Evolutionary conservation across 805 yeast species (phyloP), one percentile per base, ranked within the genome.

Genomic region (Lachancea nothofagi): DNA sequence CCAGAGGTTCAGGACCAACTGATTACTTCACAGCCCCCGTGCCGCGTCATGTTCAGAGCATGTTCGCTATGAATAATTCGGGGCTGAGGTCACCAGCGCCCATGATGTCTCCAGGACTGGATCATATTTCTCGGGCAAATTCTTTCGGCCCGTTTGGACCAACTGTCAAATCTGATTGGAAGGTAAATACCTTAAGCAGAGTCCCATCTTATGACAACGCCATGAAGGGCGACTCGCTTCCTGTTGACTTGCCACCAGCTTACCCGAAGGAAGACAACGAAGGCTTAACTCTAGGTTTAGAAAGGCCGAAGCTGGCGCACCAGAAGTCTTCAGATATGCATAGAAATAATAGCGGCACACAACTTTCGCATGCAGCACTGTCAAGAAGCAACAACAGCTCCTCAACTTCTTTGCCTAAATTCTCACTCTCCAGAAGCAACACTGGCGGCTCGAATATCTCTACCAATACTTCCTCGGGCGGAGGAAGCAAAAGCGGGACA

Each of bases 191-290:
- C 2, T 48, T 86, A 47, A 78, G 83, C 15, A 66, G 77, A 35
- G 96, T 90, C 5, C 97, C 97, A 0, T 78, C 95, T 0, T 90
- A 90, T 61, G 73, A 72, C 6, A 80, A 83, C 23, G 97, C 97
- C 0, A 62, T 88, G 59, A 75, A 74, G 51, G 61, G 75, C 2
- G 78, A 71, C 33, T 65, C 62, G 5, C 61, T 70, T 8, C 72
- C 66, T 3, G 72, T 67, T 15, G 77, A 74, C 38, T 62, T 81
- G 19, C 80, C 96, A 2, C 97, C 97, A 0, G 72, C 74, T 2
- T 88, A 87, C 58, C 59, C 57, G 4, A 32, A 34, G 29, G 37
- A 38, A 14, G 39, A 36, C 8, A 31, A 12, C n/a, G 38, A 28
- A 9, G 36, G 27, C 8, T 20, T 12, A n/a, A 30, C 27, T 15